Conservation (phyloP, 192 early-diverging fungal genomes). For the Radiomyces spectabilis region DNA sequence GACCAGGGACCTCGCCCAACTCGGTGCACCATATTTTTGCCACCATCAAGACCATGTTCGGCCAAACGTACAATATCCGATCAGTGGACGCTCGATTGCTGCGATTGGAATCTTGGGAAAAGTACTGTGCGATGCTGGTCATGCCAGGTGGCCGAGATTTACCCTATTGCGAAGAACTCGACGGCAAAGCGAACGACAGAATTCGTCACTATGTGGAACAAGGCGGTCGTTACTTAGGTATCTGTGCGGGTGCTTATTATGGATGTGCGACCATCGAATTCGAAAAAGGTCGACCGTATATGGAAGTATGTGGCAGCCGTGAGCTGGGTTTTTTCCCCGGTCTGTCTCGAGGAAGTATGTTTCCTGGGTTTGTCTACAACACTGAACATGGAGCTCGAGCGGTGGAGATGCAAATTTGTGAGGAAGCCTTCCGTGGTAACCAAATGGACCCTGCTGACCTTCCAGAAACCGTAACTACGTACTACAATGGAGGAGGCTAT, state of each 20-base stretch:
- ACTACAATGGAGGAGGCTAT: slow-evolving; percentile 68
- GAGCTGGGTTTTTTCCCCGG: slow-evolving; percentile 65
- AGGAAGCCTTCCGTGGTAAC: not conserved
- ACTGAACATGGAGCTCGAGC: slow-evolving; percentile 65
- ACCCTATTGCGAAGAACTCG: slow-evolving; percentile 67
- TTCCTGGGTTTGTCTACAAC: slow-evolving; percentile 76
- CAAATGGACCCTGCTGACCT: not conserved
- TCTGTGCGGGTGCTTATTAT: slow-evolving; percentile 88
- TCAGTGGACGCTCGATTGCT: slow-evolving; percentile 66
- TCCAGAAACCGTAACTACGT: slow-evolving; percentile 15
- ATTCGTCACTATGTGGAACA: slow-evolving; percentile 55
- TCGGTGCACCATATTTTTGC: slow-evolving; percentile 51
- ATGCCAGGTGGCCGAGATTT: slow-evolving; percentile 84
- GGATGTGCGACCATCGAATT: slow-evolving; percentile 62
- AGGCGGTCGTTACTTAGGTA: slow-evolving; percentile 84
- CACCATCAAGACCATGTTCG: slow-evolving; percentile 68
- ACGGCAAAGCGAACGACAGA: slow-evolving; percentile 45
- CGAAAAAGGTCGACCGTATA: slow-evolving; percentile 48
- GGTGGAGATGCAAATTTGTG: not conserved
- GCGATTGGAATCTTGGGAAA: slow-evolving; percentile 76
- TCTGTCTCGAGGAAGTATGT: slow-evolving; percentile 61
- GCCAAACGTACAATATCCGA: slow-evolving; percentile 79
- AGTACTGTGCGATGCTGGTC: slow-evolving; percentile 71
- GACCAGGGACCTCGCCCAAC: slow-evolving; percentile 53
- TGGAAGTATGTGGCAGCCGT: slow-evolving; percentile 65